Base-by-base conservation (phyloP, 805 yeast genomes). In the Metschnikowia cubensis region DNA sequence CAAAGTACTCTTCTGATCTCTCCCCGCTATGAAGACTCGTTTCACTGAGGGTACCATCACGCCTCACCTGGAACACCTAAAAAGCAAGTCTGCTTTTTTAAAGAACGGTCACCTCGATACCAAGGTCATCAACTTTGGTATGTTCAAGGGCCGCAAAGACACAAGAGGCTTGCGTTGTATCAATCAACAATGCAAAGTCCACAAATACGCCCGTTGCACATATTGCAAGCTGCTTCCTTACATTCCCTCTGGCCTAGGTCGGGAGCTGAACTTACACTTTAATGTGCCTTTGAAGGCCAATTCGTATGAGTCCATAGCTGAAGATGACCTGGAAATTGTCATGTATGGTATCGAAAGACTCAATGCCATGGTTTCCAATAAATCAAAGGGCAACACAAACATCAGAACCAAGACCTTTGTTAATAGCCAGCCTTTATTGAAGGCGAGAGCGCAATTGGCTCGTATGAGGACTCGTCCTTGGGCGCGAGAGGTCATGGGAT, bases 111-210 rank as follows among this genome's bases (percentile, higher is more conserved):
- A 33, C n/a, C 36, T 34, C 10, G 37, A 42, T 31, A 42, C 21
- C 33, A 39, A 22, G 32, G 11, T 43, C 45, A 35, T 50, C 33
- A 39, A 33, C 21, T 47, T 43, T 29, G 68, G 68, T 2, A 54
- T 53, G 47, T 63, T 59, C 50, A 57, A 54, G 40, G 67, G 67
- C 3, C 29, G 32, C 35, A 45, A 33, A 14, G 67, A 63, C 42
- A 55, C 60, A 10, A 50, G 68, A 37, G 48, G 57, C 1, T 42
- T 49, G 15, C 53, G 58, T 7, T 64, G 68, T 47, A 48, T 47
- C 39, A 55, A 45, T 25, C 45, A 25, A n/a, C 35, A 39, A 7
- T 56, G 60, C 51, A 58, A 50, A 7, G n/a, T 21, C 11, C 48
- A 42, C 18, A 48, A 51, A 5, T 25, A 42, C 11, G 49, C 58